Base-by-base conservation (phyloP, 768 basidiomycete genomes). In the Boletus barrowsii region DNA sequence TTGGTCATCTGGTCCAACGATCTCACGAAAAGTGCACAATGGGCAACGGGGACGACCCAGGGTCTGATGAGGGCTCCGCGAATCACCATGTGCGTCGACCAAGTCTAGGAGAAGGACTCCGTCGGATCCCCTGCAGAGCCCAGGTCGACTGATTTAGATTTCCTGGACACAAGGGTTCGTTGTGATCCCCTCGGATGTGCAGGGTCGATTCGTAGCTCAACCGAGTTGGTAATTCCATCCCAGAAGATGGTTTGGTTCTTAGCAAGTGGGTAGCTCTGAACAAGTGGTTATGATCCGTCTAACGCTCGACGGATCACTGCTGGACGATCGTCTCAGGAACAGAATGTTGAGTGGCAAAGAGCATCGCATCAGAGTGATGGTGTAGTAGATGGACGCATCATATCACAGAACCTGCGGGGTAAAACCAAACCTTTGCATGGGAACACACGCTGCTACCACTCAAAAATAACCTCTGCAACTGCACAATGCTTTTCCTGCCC, bases 131-230 rank as follows among this genome's bases (percentile, higher is more conserved):
- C 44, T 45, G 20, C 22, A 55, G 60, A 58, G 45, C 49, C 42
- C n/a, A 14, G 17, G 41, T n/a, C 18, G 35, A 59, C 44, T 17
- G 10, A 45, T 53, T 36, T 45, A 35, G 33, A 35, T 35, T 35
- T 35, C 33, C 13, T 11, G 22, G 33, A 37, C n/a, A 20, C n/a
- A 11, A 37, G 32, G 40, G 42, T 9, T 41, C 26, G 20, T 51
- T n/a, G 24, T 35, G 57, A 56, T 56, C 52, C 51, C 42, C 59
- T 61, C 63, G 62, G 59, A 53, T 57, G 42, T 42, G 45, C 58
- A 54, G 40, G 47, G 48, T 46, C 51, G 15, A 29, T 29, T 29
- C 29, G 29, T 29, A 9, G 29, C 29, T 29, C 29, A 29, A 29
- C 29, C 9, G 29, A 29, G 29, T 29, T 9, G 47, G 32, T 42